phyloP scores from a whole-genome alignment of 2,329 filamentous ascomycete genomes.

The Elsinoe perseae region DNA sequence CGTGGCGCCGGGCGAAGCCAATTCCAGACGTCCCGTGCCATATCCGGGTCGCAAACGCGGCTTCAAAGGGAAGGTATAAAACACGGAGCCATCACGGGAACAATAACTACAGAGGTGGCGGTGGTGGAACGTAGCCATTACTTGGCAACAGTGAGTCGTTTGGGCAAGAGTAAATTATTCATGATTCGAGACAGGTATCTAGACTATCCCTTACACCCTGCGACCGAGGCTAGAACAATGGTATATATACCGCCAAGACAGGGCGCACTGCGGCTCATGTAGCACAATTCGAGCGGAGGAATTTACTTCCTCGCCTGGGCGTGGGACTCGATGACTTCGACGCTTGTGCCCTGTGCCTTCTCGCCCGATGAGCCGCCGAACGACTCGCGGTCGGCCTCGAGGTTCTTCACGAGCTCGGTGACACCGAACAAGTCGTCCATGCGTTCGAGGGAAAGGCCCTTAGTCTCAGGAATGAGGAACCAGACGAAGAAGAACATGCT shows the following conservation, averaged over 20 bases:
- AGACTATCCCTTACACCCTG: neutral
- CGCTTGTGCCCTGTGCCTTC: neutral
- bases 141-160: too few relatives aligned
- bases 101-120: too few relatives aligned
- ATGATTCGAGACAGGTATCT: conserved; percentile 2
- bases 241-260: conserved; percentile 5
- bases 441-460: conserved; percentile 41
- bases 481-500: conserved; percentile 58
- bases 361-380: neutral
- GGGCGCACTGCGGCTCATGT: neutral
- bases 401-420: conserved; percentile 18
- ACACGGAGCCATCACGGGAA: neutral
- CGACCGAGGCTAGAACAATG: neutral
- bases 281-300: neutral
- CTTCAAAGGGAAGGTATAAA: neutral
- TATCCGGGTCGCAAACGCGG: neutral
- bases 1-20: neutral
- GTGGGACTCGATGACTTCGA: conserved; percentile 8
- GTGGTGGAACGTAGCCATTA: too few relatives aligned
- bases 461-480: conserved; percentile 66
- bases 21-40: neutral
- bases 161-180: neutral
- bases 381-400: conserved; percentile 17
- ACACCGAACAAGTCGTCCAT: conserved; percentile 28
- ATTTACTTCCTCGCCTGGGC: neutral